phyloP scores from a whole-genome alignment of 2,329 filamentous ascomycete species.

The Fusarium udum region DNA sequence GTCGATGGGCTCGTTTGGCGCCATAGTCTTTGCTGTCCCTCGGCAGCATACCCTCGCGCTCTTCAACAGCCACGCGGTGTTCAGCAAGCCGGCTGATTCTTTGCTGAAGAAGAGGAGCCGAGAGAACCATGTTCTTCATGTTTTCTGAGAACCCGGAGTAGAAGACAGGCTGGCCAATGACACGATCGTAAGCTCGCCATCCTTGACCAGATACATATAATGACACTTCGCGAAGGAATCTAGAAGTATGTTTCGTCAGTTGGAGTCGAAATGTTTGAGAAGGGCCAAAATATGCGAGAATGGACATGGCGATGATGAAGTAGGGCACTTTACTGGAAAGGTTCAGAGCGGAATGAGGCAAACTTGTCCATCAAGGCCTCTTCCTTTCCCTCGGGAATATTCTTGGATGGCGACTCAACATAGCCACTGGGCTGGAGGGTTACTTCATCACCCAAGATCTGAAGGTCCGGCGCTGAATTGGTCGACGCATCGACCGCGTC shows the following conservation, averaged over 20 bases:
- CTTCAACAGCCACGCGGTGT: slow-evolving; percentile 77
- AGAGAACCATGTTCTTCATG: slow-evolving; percentile 83
- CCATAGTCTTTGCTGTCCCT: slow-evolving; percentile 63
- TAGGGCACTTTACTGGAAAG: slow-evolving; percentile 60
- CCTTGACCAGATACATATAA: slow-evolving; percentile 92
- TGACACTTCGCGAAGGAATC: slow-evolving; percentile 93
- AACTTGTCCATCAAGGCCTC: slow-evolving; percentile 82
- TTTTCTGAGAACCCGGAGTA: slow-evolving; percentile 91
- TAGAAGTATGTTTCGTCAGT: slow-evolving; percentile 46
- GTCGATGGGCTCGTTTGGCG: slow-evolving; percentile 62
- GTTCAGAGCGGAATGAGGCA: slow-evolving; percentile 81
- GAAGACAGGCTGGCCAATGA: slow-evolving; percentile 92
- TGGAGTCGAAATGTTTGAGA: not conserved
- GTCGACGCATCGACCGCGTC: slow-evolving; percentile 44
- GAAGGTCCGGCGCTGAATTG: slow-evolving; percentile 74
- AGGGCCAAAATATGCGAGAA: not conserved
- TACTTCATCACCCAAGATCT: slow-evolving; percentile 78
- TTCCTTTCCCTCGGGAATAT: slow-evolving; percentile 65
- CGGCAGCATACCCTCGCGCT: slow-evolving; percentile 74
- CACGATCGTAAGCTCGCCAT: slow-evolving; percentile 92
- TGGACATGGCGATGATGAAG: not conserved
- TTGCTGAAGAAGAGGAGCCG: slow-evolving; percentile 75
- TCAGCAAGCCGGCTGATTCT: slow-evolving; percentile 82
- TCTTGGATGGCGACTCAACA: slow-evolving; percentile 56
- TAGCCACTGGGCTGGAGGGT: slow-evolving; percentile 79